Base-by-base conservation (phyloP, 2,329 filamentous ascomycete species). In the Ceratocystis smalleyi region DNA sequence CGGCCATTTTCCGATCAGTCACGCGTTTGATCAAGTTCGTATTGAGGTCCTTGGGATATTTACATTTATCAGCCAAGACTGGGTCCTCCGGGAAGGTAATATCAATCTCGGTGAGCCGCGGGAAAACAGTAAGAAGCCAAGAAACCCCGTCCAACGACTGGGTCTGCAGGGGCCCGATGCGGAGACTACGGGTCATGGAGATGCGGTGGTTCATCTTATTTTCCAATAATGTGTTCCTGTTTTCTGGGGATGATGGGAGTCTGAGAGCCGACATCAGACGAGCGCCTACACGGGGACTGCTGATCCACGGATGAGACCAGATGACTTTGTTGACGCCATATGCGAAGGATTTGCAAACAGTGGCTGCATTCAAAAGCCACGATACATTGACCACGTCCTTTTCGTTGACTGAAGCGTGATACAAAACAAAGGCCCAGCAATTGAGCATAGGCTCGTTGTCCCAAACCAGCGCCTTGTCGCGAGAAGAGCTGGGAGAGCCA, bases 341-440 rank as follows among this genome's bases (percentile, higher is more conserved):
- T 57, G 54, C 54, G 35, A 57, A 57, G 17, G 54, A 57, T 24
- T 57, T 57, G 30, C 54, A 64, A 5, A 45, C 43, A 17, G 17
- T 43, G 2, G 62, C 49, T 4, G 55, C 17, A 45, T 19, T 47
- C 32, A 51, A 15, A 5, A 64, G 59, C 40, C 63, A 60, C n/a
- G 49, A 30, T 10, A 61, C 19, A 49, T 61, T 43, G n/a, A 61
- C 27, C 24, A 47, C 43, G 45, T 32, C 45, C 24, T 61, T 61
- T 49, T 64, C 63, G 19, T 54, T 40, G 10, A 30, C 45, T 12
- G 57, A 43, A 15, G 63, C 63, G 30, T 61, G 61, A 12, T 43
- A 19, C n/a, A 64, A 19, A 7, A 64, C 61, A 12, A 55, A 40
- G 12, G 63, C 45, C 63, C 63, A 64, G 32, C 57, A 61, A 60